Conservation (phyloP, 768 basidiomycete species). For the Sutorius australiensis region DNA sequence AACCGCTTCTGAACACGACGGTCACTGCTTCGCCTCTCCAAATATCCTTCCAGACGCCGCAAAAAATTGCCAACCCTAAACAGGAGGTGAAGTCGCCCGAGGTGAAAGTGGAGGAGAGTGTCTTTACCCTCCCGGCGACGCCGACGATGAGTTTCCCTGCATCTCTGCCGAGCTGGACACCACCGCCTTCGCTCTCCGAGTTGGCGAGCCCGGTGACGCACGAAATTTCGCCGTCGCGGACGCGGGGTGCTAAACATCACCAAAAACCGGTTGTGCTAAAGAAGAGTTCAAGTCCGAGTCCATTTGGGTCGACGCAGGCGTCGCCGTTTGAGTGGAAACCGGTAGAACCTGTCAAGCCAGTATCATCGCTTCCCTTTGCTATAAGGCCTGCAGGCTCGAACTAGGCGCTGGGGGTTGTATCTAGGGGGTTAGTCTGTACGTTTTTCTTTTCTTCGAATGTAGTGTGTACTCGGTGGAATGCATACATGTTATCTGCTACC, state of each 20-base stretch:
- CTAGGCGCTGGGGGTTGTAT: conserved; percentile 1
- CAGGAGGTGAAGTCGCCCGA: background rate
- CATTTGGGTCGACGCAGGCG: background rate
- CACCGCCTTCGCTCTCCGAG: conserved; percentile 13
- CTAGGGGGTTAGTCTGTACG: background rate
- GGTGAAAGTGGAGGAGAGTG: conserved; percentile 2
- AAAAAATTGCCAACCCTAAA: conserved; percentile 20
- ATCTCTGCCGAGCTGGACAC: conserved; percentile 21
- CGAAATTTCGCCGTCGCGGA: conserved; percentile 22
- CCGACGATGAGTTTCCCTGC: conserved; percentile 26
- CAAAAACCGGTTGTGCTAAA: conserved; percentile 33
- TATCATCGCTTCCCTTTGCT: conserved; percentile 24
- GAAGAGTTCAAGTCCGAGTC: conserved; percentile 18
- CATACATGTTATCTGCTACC: background rate
- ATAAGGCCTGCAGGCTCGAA: conserved; percentile 17
- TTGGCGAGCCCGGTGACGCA: conserved; percentile 11
- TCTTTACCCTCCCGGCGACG: conserved; percentile 13
- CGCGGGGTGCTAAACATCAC: conserved; percentile 32
- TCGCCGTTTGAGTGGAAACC: conserved; percentile 24
- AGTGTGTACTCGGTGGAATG: background rate
- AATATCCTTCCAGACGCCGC: conserved; percentile 29
- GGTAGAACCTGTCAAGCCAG: conserved; percentile 22
- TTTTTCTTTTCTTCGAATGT: background rate
- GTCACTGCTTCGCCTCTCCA: conserved; percentile 28
- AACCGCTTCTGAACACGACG: conserved; percentile 64